Base-by-base conservation (phyloP, 257 asterid genomes). In the Nicotiana otophora region DNA sequence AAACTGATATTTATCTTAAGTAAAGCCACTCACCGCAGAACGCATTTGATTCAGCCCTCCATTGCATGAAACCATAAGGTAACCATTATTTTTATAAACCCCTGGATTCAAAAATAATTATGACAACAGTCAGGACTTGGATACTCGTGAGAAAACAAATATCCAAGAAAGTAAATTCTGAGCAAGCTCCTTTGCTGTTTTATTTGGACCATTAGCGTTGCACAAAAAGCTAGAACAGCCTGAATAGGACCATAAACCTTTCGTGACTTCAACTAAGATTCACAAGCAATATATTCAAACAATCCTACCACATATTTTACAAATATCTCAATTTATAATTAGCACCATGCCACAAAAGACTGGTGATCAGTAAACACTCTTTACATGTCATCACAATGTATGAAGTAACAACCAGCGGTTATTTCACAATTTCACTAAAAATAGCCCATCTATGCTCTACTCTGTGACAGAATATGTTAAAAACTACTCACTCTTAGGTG, bases 41-140 rank as follows among this genome's bases (percentile, higher is more conserved):
- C 99, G 89, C 99, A 96, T 96, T 87, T 96, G 99, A 87, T 96
- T 96, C 80, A 96, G 97, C 83, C 99, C 99, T 82, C 99, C 99
- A 51, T 96, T 96, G 87, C 98, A 96, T 0, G 99, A 96, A 86
- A 94, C 97, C 98, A 94, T 93, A 88, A 96, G 86, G 87, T 96
- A 96, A 55, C 99, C 99, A 34, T 94, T 96, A 92, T 94, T 96
- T 91, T 92, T 96, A 89, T 96, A 96, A 58, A 94, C 92, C 91
- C 98, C 99, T 96, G 69, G 78, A 78, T 34, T 76, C 72, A 58
- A 78, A 78, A 34, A 82, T 48, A 81, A 84, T 77, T 82, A 86
- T 39, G 67, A 42, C 78, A 51, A 33, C 74, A 34, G 63, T 81
- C 83, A 81, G 80, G 80, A 48, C 61, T 46, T 5, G 4, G 23